These are phyloP conservation scores for Scolecobasidium constrictum DNA, from an alignment of 2,329 filamentous ascomycete species.

Conservation along the genomic window DNA sequence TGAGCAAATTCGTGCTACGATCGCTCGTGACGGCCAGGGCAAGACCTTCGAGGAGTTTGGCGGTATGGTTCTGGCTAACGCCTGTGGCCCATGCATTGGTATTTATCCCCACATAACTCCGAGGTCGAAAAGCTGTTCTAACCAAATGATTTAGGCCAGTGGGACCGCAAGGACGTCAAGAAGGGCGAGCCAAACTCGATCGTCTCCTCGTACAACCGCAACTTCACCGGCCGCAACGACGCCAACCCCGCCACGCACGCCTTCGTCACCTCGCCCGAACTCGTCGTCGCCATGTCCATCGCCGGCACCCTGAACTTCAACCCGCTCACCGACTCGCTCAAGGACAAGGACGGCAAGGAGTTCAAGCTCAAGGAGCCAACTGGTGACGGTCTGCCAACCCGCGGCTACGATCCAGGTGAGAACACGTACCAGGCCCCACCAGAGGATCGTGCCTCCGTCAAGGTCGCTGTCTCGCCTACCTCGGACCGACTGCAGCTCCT, in stretches of 20 bases:
- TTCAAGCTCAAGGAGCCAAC: constrained; percentile 76
- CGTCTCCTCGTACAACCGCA: constrained; percentile 98
- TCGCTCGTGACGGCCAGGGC: constrained; percentile 80
- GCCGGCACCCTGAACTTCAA: constrained; percentile 87
- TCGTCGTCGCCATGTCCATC: constrained; percentile 77
- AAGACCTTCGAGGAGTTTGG: constrained; percentile 95
- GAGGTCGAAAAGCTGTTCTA: not conserved
- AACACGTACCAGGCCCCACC: constrained; percentile 97
- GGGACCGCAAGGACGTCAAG: constrained; percentile 87
- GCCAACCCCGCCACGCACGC: constrained; percentile 91
- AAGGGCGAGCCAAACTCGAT: constrained; percentile 96
- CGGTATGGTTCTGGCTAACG: constrained; percentile 88
- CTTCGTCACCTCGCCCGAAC: constrained; percentile 82
- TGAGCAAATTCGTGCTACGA: constrained; percentile 92
- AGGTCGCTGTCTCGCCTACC: constrained; percentile 72
- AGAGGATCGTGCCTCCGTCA: constrained; percentile 58
- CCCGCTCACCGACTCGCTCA: constrained; percentile 81
- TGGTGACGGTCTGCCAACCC: constrained; percentile 67
- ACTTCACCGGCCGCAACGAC: constrained; percentile 97
- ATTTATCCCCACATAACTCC: constrained; percentile 12
- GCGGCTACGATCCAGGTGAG: constrained; percentile 81
- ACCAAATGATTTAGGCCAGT: constrained; percentile 47
- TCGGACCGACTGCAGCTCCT: constrained; percentile 94
- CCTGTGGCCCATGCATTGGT: constrained; percentile 62
- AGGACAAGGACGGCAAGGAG: constrained; percentile 92